Percentiles rank a stretch among this genome's conserved stretches.
Conservation (phyloP, 2,329 filamentous ascomycete genomes). For the Epichloe typhina region DNA sequence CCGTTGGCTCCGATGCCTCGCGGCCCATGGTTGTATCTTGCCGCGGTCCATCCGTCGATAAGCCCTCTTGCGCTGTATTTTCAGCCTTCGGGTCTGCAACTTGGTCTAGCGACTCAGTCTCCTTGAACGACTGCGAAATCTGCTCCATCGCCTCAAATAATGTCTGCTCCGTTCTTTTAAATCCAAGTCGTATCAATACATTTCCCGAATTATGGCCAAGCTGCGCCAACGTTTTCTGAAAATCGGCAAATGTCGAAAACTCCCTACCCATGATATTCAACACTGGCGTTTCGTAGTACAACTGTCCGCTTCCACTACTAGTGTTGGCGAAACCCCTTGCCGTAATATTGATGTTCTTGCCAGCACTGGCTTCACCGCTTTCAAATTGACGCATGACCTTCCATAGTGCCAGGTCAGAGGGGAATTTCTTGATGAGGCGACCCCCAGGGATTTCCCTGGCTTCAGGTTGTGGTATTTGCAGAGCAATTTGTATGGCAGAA, state of each 20-base stretch:
- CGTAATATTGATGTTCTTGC: conserved; percentile 64
- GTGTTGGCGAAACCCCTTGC: conserved; percentile 65
- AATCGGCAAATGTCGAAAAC: conserved; percentile 60
- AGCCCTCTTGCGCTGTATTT: conserved; percentile 3
- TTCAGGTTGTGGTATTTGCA: conserved; percentile 69
- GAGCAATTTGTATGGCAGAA: conserved; percentile 73
- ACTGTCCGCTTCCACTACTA: conserved; percentile 50
- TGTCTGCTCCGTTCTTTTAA: conserved; percentile 62
- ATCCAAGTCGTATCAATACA: conserved; percentile 64
- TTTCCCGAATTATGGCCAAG: conserved; percentile 78
- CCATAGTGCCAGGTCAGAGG: conserved; percentile 82
- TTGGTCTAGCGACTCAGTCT: conserved; percentile 16
- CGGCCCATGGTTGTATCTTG: conserved; percentile 15
- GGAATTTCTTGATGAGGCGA: conserved; percentile 71
- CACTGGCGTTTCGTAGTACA: conserved; percentile 81
- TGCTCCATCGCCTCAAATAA: conserved; percentile 75
- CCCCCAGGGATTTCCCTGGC: conserved; percentile 49
- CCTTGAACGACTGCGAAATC: conserved; percentile 63
- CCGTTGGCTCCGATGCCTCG: not conserved
- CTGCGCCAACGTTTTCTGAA: conserved; percentile 81
- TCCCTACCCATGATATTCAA: conserved; percentile 75
- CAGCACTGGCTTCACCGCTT: conserved; percentile 50
- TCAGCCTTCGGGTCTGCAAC: conserved; percentile 1
- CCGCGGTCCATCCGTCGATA: not conserved
- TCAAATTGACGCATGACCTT: conserved; percentile 83